Base-by-base conservation (phyloP, 1,284 basidiomycete genomes). In the Cutaneotrichosporon sp. region DNA sequence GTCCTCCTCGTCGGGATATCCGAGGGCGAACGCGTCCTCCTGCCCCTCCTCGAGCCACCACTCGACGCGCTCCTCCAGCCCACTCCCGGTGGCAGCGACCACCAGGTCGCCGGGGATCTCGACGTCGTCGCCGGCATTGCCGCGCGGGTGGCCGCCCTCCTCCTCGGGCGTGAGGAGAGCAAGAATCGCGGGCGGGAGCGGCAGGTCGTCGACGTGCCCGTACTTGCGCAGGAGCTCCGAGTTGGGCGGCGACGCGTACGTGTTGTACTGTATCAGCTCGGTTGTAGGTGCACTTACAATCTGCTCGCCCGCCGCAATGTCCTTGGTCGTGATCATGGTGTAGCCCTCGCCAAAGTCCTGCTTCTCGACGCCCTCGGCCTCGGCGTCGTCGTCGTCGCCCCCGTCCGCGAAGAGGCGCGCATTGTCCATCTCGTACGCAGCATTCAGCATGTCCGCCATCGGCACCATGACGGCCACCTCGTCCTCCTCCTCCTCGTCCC, bases 361-460 rank as follows among this genome's bases (percentile, higher is more conserved):
- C 25, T 18, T 65, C 34, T 31, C 43, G 16, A 46, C 55, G 20
- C 60, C 64, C 9, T 53, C 51, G 20, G 55, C 60, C 14, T 31
- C 58, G 10, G 51, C 47, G 20, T 38, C 33, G 52, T 62, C 62
- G 4, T 66, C 65, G 4, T 67, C 64, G 10, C 68, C 67, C 14
- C 70, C 72, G 31, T 70, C 69, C 18, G 60, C 59, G 43, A 67
- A 74, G 20, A 78, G 65, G 8, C 69, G 62, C 24, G 68, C 94
- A 69, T 97, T 97, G 78, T 93, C 90, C 33, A 84, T 85, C n/a
- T 86, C 88, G 75, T 87, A 92, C 59, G 87, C 86, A 7, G 94
- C 94, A 70, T 95, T 97, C 54, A 95, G 83, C 83, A 98, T 88
- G 78, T 98, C 95, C 1, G 95, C 97, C 83, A 99, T 89, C 0